Evolutionary conservation across 169 alveolate genomes (phyloP), one percentile per base, ranked within the genome.

Genomic region (Eimeria necatrix): DNA sequence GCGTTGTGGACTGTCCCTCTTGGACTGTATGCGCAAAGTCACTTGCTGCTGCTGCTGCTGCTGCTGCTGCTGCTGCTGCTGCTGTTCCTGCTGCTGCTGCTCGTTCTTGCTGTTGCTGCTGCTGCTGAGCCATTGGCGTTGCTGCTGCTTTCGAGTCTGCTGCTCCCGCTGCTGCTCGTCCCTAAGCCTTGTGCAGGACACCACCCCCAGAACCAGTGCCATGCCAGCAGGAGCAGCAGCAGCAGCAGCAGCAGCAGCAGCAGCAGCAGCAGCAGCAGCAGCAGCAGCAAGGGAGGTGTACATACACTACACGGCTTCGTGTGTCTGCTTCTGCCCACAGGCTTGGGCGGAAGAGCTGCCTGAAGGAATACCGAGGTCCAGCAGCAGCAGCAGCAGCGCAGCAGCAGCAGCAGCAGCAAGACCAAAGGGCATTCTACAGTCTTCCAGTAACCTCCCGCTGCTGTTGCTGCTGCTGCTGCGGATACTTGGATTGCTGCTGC

Each of bases 181-280:
- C 78, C 22, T 9, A 4, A 5, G 51, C 81, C 41, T 48, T 71
- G 81, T 4, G 51, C 53, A 3, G 46, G 51, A n/a, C n/a, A n/a
- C n/a, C n/a, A n/a, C n/a, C n/a, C 32, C 22, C 73, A 18, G 6
- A 26, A 26, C 22, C n/a, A 3, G 73, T 4, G 12, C 6, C 73
- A 61, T 4, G 24, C 73, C 6, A 7, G n/a, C 32, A 10, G n/a
- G 73, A 61, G 16, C 4, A 61, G n/a, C 73, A 7, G 73, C 73
- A 61, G 73, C 73, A 61, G 73, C 73, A 61, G 73, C 73, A 61
- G 22, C 16, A 61, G n/a, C 73, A 61, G 73, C 73, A 61, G 73
- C 73, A 61, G n/a, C 73, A 61, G 73, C 73, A 61, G 22, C 16
- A 61, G n/a, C 73, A 61, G 73, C 73, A 61, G 73, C 73, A 61